Conservation (phyloP, 768 basidiomycete genomes). For the Psilocybe subaeruginosa region DNA sequence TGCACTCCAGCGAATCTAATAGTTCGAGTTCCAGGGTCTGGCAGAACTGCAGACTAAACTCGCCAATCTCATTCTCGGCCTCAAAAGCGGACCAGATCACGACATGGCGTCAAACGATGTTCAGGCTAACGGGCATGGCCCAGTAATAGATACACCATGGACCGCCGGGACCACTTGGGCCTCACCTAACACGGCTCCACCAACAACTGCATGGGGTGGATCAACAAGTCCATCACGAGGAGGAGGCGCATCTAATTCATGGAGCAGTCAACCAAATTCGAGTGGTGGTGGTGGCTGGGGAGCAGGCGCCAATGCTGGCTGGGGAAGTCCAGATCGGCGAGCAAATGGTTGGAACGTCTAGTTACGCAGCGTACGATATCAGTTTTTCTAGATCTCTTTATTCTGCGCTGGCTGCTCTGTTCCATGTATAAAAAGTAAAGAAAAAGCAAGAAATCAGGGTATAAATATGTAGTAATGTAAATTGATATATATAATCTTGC, state of each 20-base stretch:
- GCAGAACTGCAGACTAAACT: conserved; percentile 80
- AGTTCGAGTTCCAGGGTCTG: conserved; percentile 54
- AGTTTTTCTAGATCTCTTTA: neutral
- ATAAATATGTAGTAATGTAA: neutral
- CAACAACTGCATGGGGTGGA: conserved; percentile 27
- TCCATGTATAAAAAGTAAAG: neutral
- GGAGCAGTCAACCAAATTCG: conserved; percentile 6
- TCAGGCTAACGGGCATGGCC: conserved; percentile 33
- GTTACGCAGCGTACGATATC: neutral
- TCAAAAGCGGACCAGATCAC: conserved; percentile 65
- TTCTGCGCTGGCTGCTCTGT: neutral
- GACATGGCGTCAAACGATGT: conserved; percentile 51
- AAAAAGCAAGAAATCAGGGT: neutral
- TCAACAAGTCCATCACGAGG: conserved; percentile 24
- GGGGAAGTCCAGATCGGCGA: conserved; percentile 51
- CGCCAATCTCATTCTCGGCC: conserved; percentile 75
- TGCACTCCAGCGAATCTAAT: conserved; percentile 5
- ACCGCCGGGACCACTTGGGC: conserved; percentile 26
- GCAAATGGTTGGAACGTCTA: conserved; percentile 58
- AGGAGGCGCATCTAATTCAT: conserved; percentile 25
- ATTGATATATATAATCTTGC: conserved; percentile 3
- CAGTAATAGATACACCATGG: conserved; percentile 18
- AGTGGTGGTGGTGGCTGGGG: conserved; percentile 30
- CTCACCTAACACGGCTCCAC: conserved; percentile 19
- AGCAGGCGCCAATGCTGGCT: conserved; percentile 39